A percentile compares a stretch with the other conserved stretches of the same genome.
Evolutionary conservation across 768 basidiomycete species (phyloP).

Genomic region (Trametes villosa): DNA sequence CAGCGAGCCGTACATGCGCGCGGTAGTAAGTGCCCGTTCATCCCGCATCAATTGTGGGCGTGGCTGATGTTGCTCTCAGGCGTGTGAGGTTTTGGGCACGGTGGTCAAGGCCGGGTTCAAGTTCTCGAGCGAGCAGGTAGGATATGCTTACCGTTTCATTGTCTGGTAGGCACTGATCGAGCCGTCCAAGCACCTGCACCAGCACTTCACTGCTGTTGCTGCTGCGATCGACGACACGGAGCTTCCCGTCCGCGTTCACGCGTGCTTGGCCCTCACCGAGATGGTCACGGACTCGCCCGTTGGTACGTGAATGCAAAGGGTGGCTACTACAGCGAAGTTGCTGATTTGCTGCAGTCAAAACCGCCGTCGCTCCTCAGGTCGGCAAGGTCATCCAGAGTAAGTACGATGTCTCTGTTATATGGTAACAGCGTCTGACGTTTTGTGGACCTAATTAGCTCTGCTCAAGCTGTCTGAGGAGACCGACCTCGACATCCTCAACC

Average conservation of each 20-base stretch:
- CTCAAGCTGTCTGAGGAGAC: slow-evolving; percentile 91
- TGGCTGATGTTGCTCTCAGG: too few species aligned
- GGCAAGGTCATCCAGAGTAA: slow-evolving; percentile 87
- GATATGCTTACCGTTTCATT: neutral
- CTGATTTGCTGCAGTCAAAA: slow-evolving; percentile 52
- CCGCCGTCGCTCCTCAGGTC: slow-evolving; percentile 72
- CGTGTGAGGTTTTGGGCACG: slow-evolving; percentile 79
- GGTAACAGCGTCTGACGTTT: neutral
- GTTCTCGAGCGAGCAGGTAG: slow-evolving; percentile 69
- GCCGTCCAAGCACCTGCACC: slow-evolving; percentile 59
- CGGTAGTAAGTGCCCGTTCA: slow-evolving; percentile 56
- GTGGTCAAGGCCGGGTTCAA: slow-evolving; percentile 70
- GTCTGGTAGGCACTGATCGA: neutral
- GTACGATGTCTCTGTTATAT: slow-evolving; percentile 3
- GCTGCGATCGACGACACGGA: slow-evolving; percentile 75
- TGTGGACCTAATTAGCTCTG: slow-evolving; percentile 53
- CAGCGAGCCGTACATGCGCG: slow-evolving; percentile 72
- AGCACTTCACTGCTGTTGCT: slow-evolving; percentile 67
- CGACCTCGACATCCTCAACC: slow-evolving; percentile 83
- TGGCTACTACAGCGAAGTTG: neutral
- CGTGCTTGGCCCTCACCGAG: slow-evolving; percentile 79
- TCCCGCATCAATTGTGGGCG: too few species aligned
- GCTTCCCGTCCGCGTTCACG: slow-evolving; percentile 84
- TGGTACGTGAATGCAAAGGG: slow-evolving; percentile 45
- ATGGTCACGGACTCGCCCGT: slow-evolving; percentile 66